Percentiles rank a stretch among this genome's conserved stretches.
These are phyloP conservation scores for Parastagonospora nodorum DNA, from an alignment of 2,329 filamentous ascomycete species.

Conservation along the genomic window DNA sequence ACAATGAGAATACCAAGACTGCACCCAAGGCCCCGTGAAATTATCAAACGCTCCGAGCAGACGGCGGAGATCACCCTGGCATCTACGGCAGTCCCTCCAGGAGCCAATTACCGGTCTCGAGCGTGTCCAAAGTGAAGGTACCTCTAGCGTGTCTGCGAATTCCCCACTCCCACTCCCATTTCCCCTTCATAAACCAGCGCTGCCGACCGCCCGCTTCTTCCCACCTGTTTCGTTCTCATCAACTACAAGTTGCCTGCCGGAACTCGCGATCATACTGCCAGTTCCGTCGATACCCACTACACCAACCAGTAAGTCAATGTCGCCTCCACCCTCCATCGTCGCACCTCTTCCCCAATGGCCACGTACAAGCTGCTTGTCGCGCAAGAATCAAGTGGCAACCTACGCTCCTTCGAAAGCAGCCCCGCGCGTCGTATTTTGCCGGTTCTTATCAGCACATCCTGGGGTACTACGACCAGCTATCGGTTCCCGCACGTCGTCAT, in stretches of 20 bases:
- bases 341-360: background rate
- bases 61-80: slow-evolving; percentile 21
- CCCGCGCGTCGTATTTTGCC: slow-evolving; percentile 43
- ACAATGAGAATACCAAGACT: slow-evolving; percentile 26
- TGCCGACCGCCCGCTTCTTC: slow-evolving; percentile 22
- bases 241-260: slow-evolving; percentile 37
- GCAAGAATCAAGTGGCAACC: slow-evolving; percentile 5
- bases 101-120: slow-evolving; percentile 31
- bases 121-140: slow-evolving; percentile 29
- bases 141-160: slow-evolving; percentile 39
- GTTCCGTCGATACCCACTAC: slow-evolving; percentile 28
- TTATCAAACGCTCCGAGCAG: slow-evolving; percentile 21
- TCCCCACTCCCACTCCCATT: slow-evolving; percentile 38
- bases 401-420: slow-evolving; percentile 15
- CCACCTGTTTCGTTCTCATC: slow-evolving; percentile 17
- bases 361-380: no score
- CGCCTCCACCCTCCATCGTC: slow-evolving; percentile 11
- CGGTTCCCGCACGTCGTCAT: slow-evolving; percentile 34
- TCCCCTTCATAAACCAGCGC: slow-evolving; percentile 44
- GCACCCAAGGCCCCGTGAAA: slow-evolving; percentile 18
- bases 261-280: slow-evolving; percentile 32
- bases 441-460: slow-evolving; percentile 38
- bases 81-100: slow-evolving; percentile 28
- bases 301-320: slow-evolving; percentile 31
- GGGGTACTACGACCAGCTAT: slow-evolving; percentile 30